Base-by-base conservation (phyloP, 1,284 basidiomycete species). In the Moesziomyces sp. region DNA sequence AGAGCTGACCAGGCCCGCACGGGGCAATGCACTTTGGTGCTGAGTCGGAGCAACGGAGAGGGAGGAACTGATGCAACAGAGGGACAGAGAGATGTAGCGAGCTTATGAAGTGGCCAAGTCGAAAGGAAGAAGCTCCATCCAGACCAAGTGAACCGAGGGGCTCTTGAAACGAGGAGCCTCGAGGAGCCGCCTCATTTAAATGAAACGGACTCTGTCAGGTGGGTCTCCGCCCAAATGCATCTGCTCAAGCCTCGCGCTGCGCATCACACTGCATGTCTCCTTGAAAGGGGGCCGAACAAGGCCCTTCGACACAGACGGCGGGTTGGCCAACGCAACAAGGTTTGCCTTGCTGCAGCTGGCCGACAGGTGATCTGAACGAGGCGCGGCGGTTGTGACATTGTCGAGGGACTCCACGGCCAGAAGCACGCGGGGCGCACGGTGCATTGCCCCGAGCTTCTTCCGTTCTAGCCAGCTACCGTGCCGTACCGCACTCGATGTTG, bases 161-260 rank as follows among this genome's bases (percentile, higher is more conserved):
- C 35, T 33, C 28, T 35, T 13, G 40, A 30, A 40, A 47, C 44
- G 51, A 46, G 52, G 48, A 58, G 38, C 10, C 42, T 48, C 43
- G 38, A 38, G 46, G 44, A 46, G 49, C 44, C 21, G 47, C 56
- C 58, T 63, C 49, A 58, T 62, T 68, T 69, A 59, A 63, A 56
- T 50, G 56, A 56, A 59, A 52, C 33, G 38, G 52, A 59, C 56
- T 63, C 46, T 16, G 46, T 4, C 26, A n/a, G 52, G 53, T 50
- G 51, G 60, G 48, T 30, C 51, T 47, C 56, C 52, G 40, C 19
- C 30, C 30, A 13, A 33, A 13, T 40, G 38, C 38, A 40, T 40
- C 18, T 56, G 43, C n/a, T 19, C 35, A 30, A 51, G 47, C 55
- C 50, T 43, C 9, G 56, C 30, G 40, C 57, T 46, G 51, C 30